These are phyloP conservation scores for Hondaea fermentalgiana DNA, from an alignment of 108 stramenopile genomes.

Conservation along the genomic window DNA sequence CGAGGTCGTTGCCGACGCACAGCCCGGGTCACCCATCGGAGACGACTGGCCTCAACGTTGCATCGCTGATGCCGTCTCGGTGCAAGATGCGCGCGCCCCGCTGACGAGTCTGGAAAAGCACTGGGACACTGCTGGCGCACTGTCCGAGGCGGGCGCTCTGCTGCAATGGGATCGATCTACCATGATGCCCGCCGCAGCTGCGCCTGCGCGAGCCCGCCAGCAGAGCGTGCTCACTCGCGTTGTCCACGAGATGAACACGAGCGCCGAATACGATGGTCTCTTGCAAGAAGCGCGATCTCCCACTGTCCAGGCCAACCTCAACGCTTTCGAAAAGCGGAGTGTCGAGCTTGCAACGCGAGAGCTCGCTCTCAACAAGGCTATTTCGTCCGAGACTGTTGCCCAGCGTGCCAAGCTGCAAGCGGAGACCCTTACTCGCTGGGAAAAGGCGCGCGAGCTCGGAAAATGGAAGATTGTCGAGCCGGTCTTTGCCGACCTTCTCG, in stretches of 20 bases:
- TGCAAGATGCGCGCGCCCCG: background rate
- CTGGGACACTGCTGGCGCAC: background rate
- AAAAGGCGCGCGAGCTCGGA: conserved; percentile 31
- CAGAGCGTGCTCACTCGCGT: conserved; percentile 37
- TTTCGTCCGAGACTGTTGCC: conserved; percentile 24
- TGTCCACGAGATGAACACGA: conserved; percentile 37
- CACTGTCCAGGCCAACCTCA: background rate
- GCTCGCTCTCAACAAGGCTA: background rate
- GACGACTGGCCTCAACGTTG: background rate
- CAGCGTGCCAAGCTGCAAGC: background rate
- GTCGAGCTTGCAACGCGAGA: conserved; percentile 8
- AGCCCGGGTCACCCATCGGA: background rate
- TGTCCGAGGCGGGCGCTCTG: background rate
- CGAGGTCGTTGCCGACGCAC: background rate
- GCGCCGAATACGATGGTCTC: conserved; percentile 14
- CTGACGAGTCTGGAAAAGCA: background rate
- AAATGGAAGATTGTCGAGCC: conserved; percentile 35
- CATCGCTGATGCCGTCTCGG: background rate
- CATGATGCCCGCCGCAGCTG: conserved; percentile 40
- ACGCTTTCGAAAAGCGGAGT: background rate
- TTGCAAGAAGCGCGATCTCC: background rate
- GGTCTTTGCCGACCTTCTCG: background rate
- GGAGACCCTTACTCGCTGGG: background rate
- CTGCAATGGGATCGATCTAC: background rate
- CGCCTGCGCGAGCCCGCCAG: conserved; percentile 28